phyloP scores from a whole-genome alignment of 2,329 filamentous ascomycete genomes.

The Trichoderma atrobrunneum region DNA sequence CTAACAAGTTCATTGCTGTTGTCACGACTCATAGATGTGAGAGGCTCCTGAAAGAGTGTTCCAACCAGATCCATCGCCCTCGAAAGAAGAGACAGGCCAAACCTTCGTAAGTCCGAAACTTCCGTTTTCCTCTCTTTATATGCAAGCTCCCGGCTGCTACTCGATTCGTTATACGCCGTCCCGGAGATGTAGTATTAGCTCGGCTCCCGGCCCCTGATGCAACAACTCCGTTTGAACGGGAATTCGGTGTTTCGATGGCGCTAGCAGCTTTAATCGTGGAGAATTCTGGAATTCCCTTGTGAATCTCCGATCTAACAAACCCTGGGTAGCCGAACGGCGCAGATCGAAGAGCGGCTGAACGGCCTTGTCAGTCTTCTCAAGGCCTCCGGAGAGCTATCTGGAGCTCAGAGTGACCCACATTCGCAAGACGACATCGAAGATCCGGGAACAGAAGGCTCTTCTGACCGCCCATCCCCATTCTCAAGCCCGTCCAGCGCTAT shows the following conservation, averaged over 20 bases:
- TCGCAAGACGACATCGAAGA: conserved; percentile 11
- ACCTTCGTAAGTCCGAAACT: conserved; percentile 44
- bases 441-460: neutral
- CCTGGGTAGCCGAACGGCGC: conserved; percentile 43
- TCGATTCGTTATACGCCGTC: neutral
- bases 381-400: conserved; percentile 39
- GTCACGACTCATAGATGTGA: conserved; percentile 40
- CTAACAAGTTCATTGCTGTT: neutral
- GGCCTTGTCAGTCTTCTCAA: conserved; percentile 48
- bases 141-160: neutral
- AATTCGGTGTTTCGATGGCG: neutral
- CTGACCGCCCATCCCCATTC: neutral
- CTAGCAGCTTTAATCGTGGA: neutral
- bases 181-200: neutral
- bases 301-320: neutral
- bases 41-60: conserved; percentile 47
- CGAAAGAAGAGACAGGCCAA: conserved; percentile 51
- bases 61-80: conserved; percentile 46
- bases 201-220: neutral
- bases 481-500: conserved; percentile 24
- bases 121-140: neutral
- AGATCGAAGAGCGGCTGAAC: conserved; percentile 50
- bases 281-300: neutral
- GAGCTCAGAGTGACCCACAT: neutral
- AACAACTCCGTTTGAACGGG: conserved; percentile 2